Evolutionary conservation across 2,329 filamentous ascomycete genomes (phyloP).

Genomic region (Thielaviopsis populi): DNA sequence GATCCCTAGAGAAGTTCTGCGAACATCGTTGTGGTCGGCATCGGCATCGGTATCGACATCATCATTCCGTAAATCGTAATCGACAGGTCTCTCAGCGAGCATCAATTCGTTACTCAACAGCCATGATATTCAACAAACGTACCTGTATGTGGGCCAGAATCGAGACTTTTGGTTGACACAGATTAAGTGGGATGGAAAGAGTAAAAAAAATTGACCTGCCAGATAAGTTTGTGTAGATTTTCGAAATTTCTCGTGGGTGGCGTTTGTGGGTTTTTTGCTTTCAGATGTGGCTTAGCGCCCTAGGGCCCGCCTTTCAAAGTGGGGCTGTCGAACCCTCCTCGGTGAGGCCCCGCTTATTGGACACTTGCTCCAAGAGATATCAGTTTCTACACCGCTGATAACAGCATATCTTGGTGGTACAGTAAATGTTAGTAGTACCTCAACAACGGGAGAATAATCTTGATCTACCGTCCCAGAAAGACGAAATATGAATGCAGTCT

Average conservation of each 20-base stretch:
- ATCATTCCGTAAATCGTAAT: background rate
- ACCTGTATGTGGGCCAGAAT: constrained; percentile 16
- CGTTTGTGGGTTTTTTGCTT: constrained; percentile 14
- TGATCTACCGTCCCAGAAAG: background rate
- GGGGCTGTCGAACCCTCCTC: background rate
- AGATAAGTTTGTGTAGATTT: constrained; percentile 14
- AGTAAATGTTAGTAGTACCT: background rate
- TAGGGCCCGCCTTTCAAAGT: constrained; percentile 11
- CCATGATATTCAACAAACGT: constrained; percentile 7
- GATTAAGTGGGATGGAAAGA: constrained; percentile 12
- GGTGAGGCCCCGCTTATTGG: background rate
- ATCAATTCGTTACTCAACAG: background rate
- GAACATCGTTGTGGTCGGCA: background rate
- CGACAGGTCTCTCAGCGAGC: background rate
- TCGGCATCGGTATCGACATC: background rate
- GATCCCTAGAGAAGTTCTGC: background rate
- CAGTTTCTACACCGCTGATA: background rate
- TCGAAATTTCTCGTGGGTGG: constrained; percentile 14
- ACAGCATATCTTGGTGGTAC: background rate
- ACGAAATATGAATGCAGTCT: background rate
- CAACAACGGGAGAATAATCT: background rate
- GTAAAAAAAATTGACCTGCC: constrained; percentile 8
- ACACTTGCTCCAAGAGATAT: background rate
- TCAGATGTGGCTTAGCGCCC: constrained; percentile 11
- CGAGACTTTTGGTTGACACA: constrained; percentile 17